These are phyloP conservation scores for Penicillium paneum DNA, from an alignment of 2,329 filamentous ascomycete genomes.

Conservation along the genomic window DNA sequence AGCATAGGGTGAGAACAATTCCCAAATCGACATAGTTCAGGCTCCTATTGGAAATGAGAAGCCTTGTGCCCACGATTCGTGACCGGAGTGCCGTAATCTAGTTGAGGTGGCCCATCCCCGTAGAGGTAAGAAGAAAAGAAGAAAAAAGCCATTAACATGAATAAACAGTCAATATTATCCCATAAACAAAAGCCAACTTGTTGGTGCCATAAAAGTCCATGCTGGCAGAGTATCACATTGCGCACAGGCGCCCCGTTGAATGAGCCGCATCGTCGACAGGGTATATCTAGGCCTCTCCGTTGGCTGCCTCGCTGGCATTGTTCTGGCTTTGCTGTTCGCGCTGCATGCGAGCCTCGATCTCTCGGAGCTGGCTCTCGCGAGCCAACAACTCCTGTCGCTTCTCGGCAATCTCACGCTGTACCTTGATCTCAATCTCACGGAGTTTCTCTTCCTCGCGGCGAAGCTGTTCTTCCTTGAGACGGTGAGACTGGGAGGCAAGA, in stretches of 20 bases:
- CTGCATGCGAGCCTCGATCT: slow-evolving; percentile 97
- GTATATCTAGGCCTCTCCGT: slow-evolving; percentile 38
- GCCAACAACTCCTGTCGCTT: slow-evolving; percentile 98
- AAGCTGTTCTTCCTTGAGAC: slow-evolving; percentile 98
- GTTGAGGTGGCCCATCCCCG: slow-evolving; percentile 21
- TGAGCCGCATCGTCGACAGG: slow-evolving; percentile 28
- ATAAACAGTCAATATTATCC: slow-evolving; percentile 42
- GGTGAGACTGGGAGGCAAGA: slow-evolving; percentile 91
- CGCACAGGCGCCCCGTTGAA: slow-evolving; percentile 29
- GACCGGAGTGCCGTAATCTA: slow-evolving; percentile 32
- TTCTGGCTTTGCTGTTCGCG: slow-evolving; percentile 66
- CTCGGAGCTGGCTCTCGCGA: slow-evolving; percentile 95
- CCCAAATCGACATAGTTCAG: background rate
- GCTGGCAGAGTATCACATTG: slow-evolving; percentile 36
- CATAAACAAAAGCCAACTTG: slow-evolving; percentile 36
- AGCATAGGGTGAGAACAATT: background rate
- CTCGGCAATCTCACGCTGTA: slow-evolving; percentile 99
- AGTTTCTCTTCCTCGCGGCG: slow-evolving; percentile 99
- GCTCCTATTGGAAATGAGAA: slow-evolving; percentile 4
- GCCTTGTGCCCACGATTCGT: slow-evolving; percentile 25
- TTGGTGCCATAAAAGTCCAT: slow-evolving; percentile 33
- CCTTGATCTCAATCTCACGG: slow-evolving; percentile 98
- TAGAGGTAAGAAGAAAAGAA: slow-evolving; percentile 18
- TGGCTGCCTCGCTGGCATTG: slow-evolving; percentile 32
- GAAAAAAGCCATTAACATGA: slow-evolving; percentile 42